Evolutionary conservation across 176 grass and related monocot species (phyloP).

Genomic region (Musa itinerans): DNA sequence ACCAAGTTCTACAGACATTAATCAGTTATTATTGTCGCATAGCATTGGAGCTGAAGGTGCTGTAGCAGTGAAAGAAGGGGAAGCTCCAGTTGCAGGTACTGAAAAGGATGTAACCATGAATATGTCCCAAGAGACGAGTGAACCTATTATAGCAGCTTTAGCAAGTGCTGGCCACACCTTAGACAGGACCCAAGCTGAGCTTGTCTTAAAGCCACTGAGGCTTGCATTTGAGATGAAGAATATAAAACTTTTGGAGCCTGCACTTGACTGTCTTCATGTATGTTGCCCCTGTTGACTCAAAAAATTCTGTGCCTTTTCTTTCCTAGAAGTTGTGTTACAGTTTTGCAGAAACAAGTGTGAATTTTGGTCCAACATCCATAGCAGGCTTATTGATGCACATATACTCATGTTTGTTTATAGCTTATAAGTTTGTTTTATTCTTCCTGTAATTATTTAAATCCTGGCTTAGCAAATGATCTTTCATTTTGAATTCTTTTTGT

Average conservation of each 20-base stretch:
- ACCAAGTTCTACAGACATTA: not conserved
- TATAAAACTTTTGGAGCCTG: conserved; percentile 89
- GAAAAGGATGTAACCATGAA: conserved; percentile 10
- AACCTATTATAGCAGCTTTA: conserved; percentile 62
- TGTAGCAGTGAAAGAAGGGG: conserved; percentile 17
- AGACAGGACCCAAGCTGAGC: conserved; percentile 76
- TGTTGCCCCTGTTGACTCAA: not conserved
- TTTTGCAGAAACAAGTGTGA: not conserved
- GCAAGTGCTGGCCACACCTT: conserved; percentile 71
- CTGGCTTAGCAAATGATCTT: no score
- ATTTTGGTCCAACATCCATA: not conserved
- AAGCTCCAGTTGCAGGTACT: conserved; percentile 4
- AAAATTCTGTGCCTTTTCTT: conserved; percentile 4
- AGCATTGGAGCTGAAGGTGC: conserved; percentile 1
- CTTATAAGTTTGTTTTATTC: no score
- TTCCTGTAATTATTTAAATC: no score
- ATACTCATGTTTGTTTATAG: not conserved
- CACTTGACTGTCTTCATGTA: conserved; percentile 98
- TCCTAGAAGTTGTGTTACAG: not conserved
- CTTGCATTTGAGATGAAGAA: conserved; percentile 93
- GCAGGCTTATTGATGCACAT: not conserved
- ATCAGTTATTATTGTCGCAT: not conserved
- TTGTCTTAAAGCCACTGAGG: conserved; percentile 88
- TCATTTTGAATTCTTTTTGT: no score
- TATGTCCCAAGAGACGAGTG: conserved; percentile 24